Evolutionary conservation across 2,329 filamentous ascomycete species (phyloP).

Genomic region (Ophiostoma australiae): DNA sequence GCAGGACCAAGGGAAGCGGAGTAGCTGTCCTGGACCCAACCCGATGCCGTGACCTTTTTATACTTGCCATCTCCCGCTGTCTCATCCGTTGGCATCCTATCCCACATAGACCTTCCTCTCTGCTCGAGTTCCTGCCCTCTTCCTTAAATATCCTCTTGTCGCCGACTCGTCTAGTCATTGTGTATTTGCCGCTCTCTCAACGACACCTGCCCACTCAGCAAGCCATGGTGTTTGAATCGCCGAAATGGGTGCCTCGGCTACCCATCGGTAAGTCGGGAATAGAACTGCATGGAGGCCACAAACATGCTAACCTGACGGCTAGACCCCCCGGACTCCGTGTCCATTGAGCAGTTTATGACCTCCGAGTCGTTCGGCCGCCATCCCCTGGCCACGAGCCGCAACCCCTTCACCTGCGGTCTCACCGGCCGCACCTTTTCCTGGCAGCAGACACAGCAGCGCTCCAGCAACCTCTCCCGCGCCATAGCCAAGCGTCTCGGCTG

Average conservation of each 20-base stretch:
- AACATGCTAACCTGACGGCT: background rate
- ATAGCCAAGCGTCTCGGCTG: slow-evolving; percentile 65
- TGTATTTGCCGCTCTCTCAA: background rate
- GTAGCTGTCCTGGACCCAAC: background rate
- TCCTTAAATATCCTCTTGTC: background rate
- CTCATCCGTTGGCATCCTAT: background rate
- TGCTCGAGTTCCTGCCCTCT: background rate
- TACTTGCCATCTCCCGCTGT: background rate
- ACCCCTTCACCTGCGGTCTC: slow-evolving; percentile 31
- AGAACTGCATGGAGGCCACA: background rate
- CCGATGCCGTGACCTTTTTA: background rate
- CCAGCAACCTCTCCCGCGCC: slow-evolving; percentile 37
- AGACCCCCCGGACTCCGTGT: slow-evolving; percentile 67
- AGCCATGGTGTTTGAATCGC: slow-evolving; percentile 55
- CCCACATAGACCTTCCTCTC: background rate
- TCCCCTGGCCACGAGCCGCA: slow-evolving; percentile 53
- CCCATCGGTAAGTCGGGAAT: slow-evolving; percentile 44
- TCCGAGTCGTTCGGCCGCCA: slow-evolving; percentile 65
- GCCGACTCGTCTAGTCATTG: background rate
- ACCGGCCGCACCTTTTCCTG: slow-evolving; percentile 28
- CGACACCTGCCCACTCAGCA: background rate
- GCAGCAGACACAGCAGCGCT: slow-evolving; percentile 22
- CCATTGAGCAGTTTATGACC: slow-evolving; percentile 72
- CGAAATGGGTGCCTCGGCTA: slow-evolving; percentile 57
- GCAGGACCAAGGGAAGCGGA: background rate